phyloP scores from a whole-genome alignment of 805 yeast genomes.

The Zygotorulaspora florentina region DNA sequence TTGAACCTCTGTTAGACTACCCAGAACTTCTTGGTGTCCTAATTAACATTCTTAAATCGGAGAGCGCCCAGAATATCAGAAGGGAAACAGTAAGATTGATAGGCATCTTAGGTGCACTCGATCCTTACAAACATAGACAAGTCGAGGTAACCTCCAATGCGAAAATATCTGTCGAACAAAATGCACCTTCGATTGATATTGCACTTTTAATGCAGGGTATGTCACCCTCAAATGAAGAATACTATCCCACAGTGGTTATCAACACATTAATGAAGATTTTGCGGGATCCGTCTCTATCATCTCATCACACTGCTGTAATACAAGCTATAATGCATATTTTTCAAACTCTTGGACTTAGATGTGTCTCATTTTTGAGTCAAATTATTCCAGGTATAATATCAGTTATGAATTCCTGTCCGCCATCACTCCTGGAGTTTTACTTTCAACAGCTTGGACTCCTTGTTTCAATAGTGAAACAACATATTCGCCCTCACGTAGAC shows the following conservation, averaged over 20 bases:
- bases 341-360: slow-evolving; percentile 80
- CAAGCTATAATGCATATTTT: slow-evolving; percentile 91
- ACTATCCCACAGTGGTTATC: slow-evolving; percentile 92
- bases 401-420: slow-evolving; percentile 80
- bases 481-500: slow-evolving; percentile 75
- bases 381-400: slow-evolving; percentile 82
- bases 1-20: slow-evolving; percentile 85
- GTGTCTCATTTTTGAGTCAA: slow-evolving; percentile 83
- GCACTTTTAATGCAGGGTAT: slow-evolving; percentile 88
- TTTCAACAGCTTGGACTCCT: slow-evolving; percentile 83
- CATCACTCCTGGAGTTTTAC: slow-evolving; percentile 76
- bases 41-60: slow-evolving; percentile 77
- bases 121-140: slow-evolving; percentile 92
- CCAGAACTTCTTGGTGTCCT: slow-evolving; percentile 83
- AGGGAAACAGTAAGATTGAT: slow-evolving; percentile 84
- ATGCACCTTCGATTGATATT: slow-evolving; percentile 86
- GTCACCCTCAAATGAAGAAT: slow-evolving; percentile 89
- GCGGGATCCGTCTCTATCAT: slow-evolving; percentile 76
- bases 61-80: slow-evolving; percentile 66
- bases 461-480: slow-evolving; percentile 79
- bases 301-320: slow-evolving; percentile 88
- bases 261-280: slow-evolving; percentile 77
- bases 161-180: slow-evolving; percentile 56
- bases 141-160: slow-evolving; percentile 67
- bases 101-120: slow-evolving; percentile 94